A percentile compares a stretch with the other conserved stretches of the same genome.
Conservation (phyloP, 2,329 filamentous ascomycete species). For the Orbilia oligospora region DNA sequence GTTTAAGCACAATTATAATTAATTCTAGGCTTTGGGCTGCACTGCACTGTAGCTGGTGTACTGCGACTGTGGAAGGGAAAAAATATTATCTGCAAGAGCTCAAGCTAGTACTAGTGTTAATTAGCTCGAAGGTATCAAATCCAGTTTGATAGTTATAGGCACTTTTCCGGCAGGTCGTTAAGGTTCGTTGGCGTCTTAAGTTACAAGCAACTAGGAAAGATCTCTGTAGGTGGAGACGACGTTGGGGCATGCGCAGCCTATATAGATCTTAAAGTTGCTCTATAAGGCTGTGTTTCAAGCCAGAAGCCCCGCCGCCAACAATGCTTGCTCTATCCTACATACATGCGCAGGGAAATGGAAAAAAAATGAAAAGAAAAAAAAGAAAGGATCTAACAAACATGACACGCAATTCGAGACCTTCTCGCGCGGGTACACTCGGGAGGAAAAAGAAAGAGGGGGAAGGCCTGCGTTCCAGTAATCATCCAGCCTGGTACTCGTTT, state of each 20-base stretch:
- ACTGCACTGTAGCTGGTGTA: no score
- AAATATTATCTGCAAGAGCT: constrained; percentile 41
- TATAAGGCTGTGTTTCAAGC: constrained; percentile 60
- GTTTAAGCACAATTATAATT: constrained; percentile 1
- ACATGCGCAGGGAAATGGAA: constrained; percentile 2
- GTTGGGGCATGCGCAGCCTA: constrained; percentile 52
- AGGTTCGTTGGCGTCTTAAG: constrained; percentile 34
- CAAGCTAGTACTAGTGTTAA: constrained; percentile 28
- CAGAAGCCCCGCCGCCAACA: constrained; percentile 35
- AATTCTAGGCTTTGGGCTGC: neutral
- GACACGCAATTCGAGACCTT: constrained; percentile 58
- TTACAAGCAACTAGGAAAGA: constrained; percentile 52
- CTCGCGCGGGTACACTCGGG: constrained; percentile 57
- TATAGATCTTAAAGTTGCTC: constrained; percentile 56
- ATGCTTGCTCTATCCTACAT: constrained; percentile 30
- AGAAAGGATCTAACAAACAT: constrained; percentile 48
- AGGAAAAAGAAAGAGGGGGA: constrained; percentile 39
- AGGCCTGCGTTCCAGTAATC: constrained; percentile 52
- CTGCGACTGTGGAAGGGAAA: constrained; percentile 4
- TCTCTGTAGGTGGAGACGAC: constrained; percentile 35
- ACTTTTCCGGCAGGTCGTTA: constrained; percentile 48
- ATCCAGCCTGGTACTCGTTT: constrained; percentile 51
- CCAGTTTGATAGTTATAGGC: constrained; percentile 51
- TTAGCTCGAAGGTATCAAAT: constrained; percentile 37
- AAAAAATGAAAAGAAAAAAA: constrained; percentile 18